These are phyloP conservation scores for Daldinia concentrica DNA, from an alignment of 495 filamentous ascomycete genomes.

Conservation along the genomic window DNA sequence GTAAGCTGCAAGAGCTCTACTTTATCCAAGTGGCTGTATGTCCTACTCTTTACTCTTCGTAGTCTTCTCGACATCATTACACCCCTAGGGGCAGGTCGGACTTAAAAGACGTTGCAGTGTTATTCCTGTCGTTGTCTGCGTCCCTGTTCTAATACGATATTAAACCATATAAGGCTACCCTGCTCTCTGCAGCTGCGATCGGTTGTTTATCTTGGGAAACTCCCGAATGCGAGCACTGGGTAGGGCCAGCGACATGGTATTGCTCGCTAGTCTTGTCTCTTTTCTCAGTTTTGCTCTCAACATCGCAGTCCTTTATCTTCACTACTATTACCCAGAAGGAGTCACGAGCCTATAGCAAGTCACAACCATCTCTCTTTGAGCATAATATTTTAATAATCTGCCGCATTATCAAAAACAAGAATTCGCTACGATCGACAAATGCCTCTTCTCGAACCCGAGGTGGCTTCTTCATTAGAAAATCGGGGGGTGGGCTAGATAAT, in stretches of 20 bases:
- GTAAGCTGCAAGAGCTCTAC: background rate
- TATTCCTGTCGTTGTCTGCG: no score
- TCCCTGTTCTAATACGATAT: background rate
- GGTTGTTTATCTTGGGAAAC: background rate
- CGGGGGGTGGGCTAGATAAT: no score
- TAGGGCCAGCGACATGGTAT: background rate
- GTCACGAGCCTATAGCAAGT: background rate
- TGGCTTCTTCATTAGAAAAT: background rate
- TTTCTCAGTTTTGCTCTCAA: background rate
- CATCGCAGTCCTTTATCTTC: background rate
- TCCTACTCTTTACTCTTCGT: background rate
- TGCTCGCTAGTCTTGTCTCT: background rate
- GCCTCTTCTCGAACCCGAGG: background rate
- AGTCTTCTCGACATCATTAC: no score
- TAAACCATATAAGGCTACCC: background rate
- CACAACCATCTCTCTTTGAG: background rate
- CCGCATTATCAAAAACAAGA: background rate
- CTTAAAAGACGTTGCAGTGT: no score
- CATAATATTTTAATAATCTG: background rate
- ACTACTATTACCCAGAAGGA: background rate
- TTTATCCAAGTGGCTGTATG: background rate
- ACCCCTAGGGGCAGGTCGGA: no score
- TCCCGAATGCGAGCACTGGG: background rate
- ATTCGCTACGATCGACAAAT: background rate
- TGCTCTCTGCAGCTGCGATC: background rate